Percentiles rank a stretch among this genome's conserved stretches.
Evolutionary conservation across 148 eudicot genomes (phyloP).

Genomic region (Rhododendron kiyosumense): DNA sequence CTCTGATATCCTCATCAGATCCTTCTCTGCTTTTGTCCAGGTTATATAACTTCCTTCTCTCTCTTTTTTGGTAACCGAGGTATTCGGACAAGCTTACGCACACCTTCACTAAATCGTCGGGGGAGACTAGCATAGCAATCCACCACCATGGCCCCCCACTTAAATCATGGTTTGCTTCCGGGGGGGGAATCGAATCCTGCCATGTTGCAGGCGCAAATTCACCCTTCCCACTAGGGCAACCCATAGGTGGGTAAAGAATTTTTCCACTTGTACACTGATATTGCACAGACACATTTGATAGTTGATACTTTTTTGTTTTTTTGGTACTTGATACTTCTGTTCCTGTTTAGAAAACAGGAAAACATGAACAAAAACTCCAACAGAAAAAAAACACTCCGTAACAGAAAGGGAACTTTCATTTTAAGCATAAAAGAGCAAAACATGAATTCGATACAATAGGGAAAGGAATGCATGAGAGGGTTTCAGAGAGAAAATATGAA

Average conservation of each 20-base stretch:
- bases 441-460: neutral
- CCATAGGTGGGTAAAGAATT: no score
- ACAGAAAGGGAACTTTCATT: neutral
- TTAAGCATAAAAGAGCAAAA: neutral
- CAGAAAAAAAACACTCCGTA: neutral
- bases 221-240: no score
- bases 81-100: no score
- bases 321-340: neutral
- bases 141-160: no score
- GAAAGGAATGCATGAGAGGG: neutral
- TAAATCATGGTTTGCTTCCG: no score
- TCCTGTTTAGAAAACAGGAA: neutral
- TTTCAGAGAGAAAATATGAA: neutral
- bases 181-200: no score
- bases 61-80: no score
- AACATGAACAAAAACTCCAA: neutral
- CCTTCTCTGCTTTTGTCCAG: conserved; percentile 60
- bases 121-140: no score
- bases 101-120: no score
- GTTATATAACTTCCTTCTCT: conserved; percentile 15
- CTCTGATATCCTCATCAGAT: conserved; percentile 54
- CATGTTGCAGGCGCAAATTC: no score
- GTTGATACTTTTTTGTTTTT: no score
- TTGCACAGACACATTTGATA: neutral
- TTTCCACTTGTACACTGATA: neutral